phyloP scores from a whole-genome alignment of 2,329 filamentous ascomycete genomes.

The Trichophyton verrucosum region DNA sequence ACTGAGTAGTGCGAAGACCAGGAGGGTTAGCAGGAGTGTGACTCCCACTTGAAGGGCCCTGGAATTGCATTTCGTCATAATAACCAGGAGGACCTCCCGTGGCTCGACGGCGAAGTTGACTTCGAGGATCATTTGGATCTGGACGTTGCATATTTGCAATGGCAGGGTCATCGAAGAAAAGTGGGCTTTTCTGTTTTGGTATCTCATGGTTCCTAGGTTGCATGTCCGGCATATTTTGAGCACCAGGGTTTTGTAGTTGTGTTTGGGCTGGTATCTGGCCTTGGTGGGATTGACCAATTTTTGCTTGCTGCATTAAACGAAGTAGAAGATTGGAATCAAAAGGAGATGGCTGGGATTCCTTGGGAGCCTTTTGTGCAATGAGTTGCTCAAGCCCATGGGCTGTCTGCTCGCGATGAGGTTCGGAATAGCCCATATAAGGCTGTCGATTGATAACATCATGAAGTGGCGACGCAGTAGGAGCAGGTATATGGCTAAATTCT shows the following conservation, averaged over 20 bases:
- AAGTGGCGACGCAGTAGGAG: conserved; percentile 20
- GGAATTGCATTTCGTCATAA: conserved; percentile 31
- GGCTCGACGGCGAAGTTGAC: conserved; percentile 27
- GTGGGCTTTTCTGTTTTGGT: conserved; percentile 25
- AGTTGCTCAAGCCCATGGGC: conserved; percentile 21
- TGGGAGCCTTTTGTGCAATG: conserved; percentile 21
- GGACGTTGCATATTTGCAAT: conserved; percentile 32
- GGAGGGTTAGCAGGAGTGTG: conserved; percentile 26
- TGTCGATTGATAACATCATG: conserved; percentile 21
- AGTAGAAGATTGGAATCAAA: conserved; percentile 75
- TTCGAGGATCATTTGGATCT: conserved; percentile 20
- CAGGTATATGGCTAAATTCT: conserved; percentile 18
- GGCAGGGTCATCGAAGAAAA: conserved; percentile 33
- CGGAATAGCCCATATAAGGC: conserved; percentile 22
- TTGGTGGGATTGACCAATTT: conserved; percentile 19
- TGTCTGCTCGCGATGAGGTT: conserved; percentile 17
- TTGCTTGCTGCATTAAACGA: conserved; percentile 60
- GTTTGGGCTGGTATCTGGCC: conserved; percentile 21
- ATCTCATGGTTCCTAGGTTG: conserved; percentile 21
- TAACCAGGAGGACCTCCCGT: conserved; percentile 29
- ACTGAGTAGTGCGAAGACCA: conserved; percentile 25
- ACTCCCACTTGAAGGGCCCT: conserved; percentile 19
- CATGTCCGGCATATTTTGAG: conserved; percentile 25
- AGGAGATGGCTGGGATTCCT: conserved; percentile 30
- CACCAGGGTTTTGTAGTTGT: conserved; percentile 23